Evolutionary conservation across 805 yeast genomes (phyloP).

Genomic region (Saccharomycopsis sp.): DNA sequence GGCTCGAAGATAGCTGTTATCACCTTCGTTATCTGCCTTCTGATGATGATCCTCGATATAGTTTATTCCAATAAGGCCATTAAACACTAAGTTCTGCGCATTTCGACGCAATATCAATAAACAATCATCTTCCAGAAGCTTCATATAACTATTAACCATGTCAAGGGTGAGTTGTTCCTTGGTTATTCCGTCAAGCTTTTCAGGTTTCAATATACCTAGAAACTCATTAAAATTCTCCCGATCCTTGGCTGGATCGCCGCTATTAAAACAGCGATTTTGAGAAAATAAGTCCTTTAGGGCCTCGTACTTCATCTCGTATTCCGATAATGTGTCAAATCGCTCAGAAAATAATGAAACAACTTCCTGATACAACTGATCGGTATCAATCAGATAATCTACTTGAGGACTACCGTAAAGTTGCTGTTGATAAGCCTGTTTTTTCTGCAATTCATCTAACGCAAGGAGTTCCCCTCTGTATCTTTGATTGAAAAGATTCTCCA

Average conservation of each 20-base stretch:
- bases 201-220: constrained; percentile 6
- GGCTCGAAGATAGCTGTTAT: constrained; percentile 1
- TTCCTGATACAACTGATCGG: constrained; percentile 51
- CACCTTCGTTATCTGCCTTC: not conserved
- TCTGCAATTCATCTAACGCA: constrained; percentile 1
- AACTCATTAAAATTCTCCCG: constrained; percentile 8
- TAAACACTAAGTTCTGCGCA: constrained; percentile 13
- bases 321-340: constrained; percentile 24
- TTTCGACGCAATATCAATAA: constrained; percentile 11
- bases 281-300: constrained; percentile 21
- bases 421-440: constrained; percentile 7
- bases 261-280: constrained; percentile 2
- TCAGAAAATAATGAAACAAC: constrained; percentile 39
- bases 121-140: constrained; percentile 7
- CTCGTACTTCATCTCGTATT: constrained; percentile 32
- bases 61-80: constrained; percentile 13
- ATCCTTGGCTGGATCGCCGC: constrained; percentile 3
- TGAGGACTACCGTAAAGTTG: constrained; percentile 4
- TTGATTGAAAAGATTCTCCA: constrained; percentile 11
- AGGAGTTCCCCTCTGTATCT: constrained; percentile 11
- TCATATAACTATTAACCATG: constrained; percentile 3
- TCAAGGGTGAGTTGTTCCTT: not conserved
- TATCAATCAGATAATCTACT: constrained; percentile 33
- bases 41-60: not conserved
- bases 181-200: not conserved